phyloP scores from a whole-genome alignment of 2,329 filamentous ascomycete species.

The Aspergillus awamori region DNA sequence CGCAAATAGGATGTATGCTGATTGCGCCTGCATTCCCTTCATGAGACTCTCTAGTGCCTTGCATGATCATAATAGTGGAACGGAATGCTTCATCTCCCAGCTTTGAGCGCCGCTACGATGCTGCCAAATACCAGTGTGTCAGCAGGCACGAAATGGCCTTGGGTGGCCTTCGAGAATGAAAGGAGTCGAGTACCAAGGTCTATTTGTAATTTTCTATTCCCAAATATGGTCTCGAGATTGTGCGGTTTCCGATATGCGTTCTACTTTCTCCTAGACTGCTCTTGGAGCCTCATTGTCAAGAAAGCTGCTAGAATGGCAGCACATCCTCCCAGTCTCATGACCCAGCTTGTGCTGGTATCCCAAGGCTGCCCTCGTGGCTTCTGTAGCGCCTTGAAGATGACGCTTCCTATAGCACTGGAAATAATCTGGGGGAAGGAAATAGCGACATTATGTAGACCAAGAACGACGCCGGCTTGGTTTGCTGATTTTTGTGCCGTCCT shows the following conservation, averaged over 20 bases:
- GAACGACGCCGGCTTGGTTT: slow-evolving; percentile 8
- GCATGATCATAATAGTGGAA: not conserved
- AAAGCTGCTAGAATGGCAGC: slow-evolving; percentile 3
- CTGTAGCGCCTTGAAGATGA: slow-evolving; percentile 10
- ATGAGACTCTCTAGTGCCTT: not conserved
- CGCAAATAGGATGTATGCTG: not conserved
- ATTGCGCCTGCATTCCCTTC: not conserved
- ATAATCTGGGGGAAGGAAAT: slow-evolving; percentile 12
- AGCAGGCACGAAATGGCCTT: not conserved
- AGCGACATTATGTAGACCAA: slow-evolving; percentile 9
- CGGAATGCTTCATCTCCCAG: not conserved
- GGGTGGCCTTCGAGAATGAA: no score
- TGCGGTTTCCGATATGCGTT: not conserved
- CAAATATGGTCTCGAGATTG: not conserved
- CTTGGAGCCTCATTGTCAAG: not conserved
- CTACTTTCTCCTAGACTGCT: not conserved
- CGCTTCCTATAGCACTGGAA: slow-evolving; percentile 8
- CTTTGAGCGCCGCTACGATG: not conserved
- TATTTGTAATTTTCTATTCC: not conserved
- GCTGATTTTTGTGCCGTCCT: not conserved
- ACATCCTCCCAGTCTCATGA: slow-evolving; percentile 11
- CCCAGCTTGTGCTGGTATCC: slow-evolving; percentile 9
- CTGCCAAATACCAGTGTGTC: not conserved
- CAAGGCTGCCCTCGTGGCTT: slow-evolving; percentile 11
- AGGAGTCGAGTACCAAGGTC: not conserved